A percentile compares a stretch with the other conserved stretches of the same genome.
phyloP scores from a whole-genome alignment of 164 flowering plant genomes.

The Dillenia turbinata region DNA sequence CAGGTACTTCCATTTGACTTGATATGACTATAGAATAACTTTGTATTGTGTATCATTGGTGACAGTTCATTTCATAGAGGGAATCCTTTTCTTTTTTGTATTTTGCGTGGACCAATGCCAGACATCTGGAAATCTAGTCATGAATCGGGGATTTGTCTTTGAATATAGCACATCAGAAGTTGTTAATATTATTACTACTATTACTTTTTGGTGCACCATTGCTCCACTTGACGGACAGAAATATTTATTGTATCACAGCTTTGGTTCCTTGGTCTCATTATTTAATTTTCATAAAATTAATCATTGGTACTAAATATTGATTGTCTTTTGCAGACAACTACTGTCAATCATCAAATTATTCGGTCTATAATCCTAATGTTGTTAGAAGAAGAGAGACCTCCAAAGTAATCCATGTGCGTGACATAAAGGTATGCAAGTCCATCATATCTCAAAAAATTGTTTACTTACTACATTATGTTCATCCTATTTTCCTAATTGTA shows the following conservation, averaged over 20 bases:
- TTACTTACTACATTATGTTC: too few relatives aligned
- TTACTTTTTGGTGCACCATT: too few relatives aligned
- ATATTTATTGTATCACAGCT: not conserved
- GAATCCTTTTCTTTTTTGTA: not conserved
- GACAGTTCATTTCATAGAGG: too few relatives aligned
- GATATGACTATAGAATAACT: not conserved
- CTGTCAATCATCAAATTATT: conserved; percentile 58
- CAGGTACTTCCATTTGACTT: conserved; percentile 40
- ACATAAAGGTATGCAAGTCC: conserved; percentile 9
- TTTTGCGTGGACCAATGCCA: not conserved
- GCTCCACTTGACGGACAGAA: too few relatives aligned
- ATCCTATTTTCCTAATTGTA: too few relatives aligned
- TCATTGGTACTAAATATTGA: not conserved
- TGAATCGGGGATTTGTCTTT: too few relatives aligned
- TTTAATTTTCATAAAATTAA: not conserved
- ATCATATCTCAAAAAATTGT: too few relatives aligned
- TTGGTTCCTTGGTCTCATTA: not conserved
- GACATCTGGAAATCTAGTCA: not conserved
- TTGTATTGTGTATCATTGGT: not conserved
- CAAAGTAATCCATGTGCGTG: conserved; percentile 5
- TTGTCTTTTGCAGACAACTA: conserved; percentile 35
- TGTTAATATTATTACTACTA: too few relatives aligned
- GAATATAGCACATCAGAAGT: too few relatives aligned
- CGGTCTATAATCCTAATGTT: conserved; percentile 68
- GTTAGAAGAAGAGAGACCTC: conserved; percentile 61